phyloP scores from a whole-genome alignment of 176 grass and related monocot genomes.

The Microstegium vimineum region DNA sequence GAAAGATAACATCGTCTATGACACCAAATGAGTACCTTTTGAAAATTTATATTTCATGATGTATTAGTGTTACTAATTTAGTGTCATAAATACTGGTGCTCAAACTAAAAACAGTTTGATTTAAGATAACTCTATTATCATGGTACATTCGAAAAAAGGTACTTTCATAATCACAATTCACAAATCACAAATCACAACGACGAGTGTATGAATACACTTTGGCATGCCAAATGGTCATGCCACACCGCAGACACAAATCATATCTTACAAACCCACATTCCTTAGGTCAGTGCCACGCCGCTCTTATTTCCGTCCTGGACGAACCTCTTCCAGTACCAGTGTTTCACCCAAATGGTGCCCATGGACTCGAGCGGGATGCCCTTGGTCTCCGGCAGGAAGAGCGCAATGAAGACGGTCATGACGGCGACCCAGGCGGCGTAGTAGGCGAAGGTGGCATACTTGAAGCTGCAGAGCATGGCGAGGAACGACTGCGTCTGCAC shows the following conservation, averaged over 20 bases:
- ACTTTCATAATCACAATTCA: no score
- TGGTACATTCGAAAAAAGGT: no score
- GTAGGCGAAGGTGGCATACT: slow-evolving; percentile 61
- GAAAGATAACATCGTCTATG: no score
- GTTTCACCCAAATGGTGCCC: slow-evolving; percentile 44
- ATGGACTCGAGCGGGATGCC: slow-evolving; percentile 69
- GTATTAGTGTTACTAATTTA: no score
- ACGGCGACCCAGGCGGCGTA: slow-evolving; percentile 65
- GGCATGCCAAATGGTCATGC: no score
- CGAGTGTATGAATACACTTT: neutral
- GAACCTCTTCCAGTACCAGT: slow-evolving; percentile 63
- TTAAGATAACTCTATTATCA: no score
- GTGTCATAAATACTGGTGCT: no score
- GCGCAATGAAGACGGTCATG: slow-evolving; percentile 67
- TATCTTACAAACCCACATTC: neutral
- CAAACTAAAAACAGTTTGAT: no score
- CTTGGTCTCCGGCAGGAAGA: slow-evolving; percentile 76
- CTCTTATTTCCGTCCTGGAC: neutral
- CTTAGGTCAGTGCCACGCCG: neutral
- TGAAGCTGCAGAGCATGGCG: slow-evolving; percentile 80
- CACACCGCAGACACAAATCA: neutral
- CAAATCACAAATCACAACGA: neutral
- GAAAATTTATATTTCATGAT: no score
- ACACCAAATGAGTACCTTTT: no score
- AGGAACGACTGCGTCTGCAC: slow-evolving; percentile 79